Evolutionary conservation across 495 filamentous ascomycete species (phyloP).

Genomic region (Aspergillus sparsus): DNA sequence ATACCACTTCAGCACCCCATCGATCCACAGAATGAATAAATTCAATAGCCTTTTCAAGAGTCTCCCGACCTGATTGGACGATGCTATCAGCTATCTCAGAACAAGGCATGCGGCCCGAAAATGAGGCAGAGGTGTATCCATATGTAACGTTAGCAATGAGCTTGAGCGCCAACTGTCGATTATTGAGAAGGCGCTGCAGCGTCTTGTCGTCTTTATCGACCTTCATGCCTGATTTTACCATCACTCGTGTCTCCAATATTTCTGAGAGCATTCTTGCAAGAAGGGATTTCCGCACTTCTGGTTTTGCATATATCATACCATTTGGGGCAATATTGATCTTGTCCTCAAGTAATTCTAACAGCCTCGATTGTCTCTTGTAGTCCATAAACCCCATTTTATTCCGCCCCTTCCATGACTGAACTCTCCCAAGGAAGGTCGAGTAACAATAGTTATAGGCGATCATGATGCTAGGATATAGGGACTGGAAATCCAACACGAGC

Average conservation of each 20-base stretch:
- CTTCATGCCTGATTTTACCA: constrained; percentile 99
- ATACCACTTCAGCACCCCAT: constrained; percentile 96
- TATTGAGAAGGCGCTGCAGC: constrained; percentile 86
- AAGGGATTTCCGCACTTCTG: constrained; percentile 81
- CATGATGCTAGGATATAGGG: constrained; percentile 95
- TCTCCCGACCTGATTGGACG: constrained; percentile 92
- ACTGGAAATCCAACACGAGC: constrained; percentile 93
- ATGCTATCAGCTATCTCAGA: constrained; percentile 98
- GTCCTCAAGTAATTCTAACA: constrained; percentile 78
- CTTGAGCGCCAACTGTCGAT: constrained; percentile 93
- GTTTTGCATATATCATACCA: constrained; percentile 92
- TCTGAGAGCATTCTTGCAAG: constrained; percentile 96
- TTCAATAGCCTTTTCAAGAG: constrained; percentile 89
- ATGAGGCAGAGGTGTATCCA: constrained; percentile 93
- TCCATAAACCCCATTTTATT: constrained; percentile 96
- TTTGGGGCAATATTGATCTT: constrained; percentile 94
- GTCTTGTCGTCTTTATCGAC: constrained; percentile 85
- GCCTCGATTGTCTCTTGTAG: constrained; percentile 69
- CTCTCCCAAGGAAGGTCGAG: constrained; percentile 89
- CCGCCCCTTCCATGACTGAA: constrained; percentile 79
- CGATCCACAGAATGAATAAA: constrained; percentile 82
- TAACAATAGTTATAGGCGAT: constrained; percentile 99
- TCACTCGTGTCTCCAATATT: constrained; percentile 93
- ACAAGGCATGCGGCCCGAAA: constrained; percentile 96
- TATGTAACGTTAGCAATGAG: constrained; percentile 98